Evolutionary conservation across 805 yeast species (phyloP).

Genomic region (Torulaspora maleeae): DNA sequence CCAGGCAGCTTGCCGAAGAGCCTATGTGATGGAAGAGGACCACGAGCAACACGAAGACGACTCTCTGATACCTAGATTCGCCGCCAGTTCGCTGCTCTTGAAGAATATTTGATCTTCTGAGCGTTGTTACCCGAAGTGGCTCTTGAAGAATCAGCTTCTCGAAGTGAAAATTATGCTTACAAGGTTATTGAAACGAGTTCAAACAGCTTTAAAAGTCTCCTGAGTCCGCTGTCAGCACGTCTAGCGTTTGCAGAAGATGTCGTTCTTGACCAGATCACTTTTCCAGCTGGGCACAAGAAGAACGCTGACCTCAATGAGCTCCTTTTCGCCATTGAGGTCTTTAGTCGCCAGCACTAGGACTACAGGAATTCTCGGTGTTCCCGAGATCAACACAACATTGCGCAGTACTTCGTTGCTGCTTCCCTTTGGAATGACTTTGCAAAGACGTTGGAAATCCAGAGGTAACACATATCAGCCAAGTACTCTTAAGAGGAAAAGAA

Average conservation of each 20-base stretch:
- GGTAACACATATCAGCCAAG: conserved; percentile 96
- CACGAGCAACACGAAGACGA: not conserved
- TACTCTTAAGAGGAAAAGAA: conserved; percentile 83
- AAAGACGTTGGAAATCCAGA: conserved; percentile 71
- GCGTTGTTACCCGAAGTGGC: not conserved
- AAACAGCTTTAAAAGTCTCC: no score
- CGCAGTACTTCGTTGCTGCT: conserved; percentile 6
- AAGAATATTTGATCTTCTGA: conserved; percentile 1
- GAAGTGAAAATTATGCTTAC: not conserved
- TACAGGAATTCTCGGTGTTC: conserved; percentile 6
- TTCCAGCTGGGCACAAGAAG: conserved; percentile 16
- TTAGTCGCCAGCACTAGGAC: conserved; percentile 8
- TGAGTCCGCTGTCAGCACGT: not conserved
- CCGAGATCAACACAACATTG: conserved; percentile 11
- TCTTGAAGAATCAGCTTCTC: not conserved
- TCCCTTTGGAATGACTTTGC: conserved; percentile 19
- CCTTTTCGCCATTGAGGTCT: conserved; percentile 21
- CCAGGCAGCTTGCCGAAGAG: conserved; percentile 19
- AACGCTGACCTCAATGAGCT: conserved; percentile 15
- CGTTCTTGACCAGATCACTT: conserved; percentile 14
- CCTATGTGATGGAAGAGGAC: conserved; percentile 14
- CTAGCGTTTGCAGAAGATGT: conserved; percentile 7
- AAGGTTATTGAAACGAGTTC: not conserved
- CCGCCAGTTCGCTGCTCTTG: conserved; percentile 9
- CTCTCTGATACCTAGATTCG: not conserved